Percentiles rank a stretch among this genome's conserved stretches.
phyloP scores from a whole-genome alignment of 345 rosid species.

The Citrus trifoliata region DNA sequence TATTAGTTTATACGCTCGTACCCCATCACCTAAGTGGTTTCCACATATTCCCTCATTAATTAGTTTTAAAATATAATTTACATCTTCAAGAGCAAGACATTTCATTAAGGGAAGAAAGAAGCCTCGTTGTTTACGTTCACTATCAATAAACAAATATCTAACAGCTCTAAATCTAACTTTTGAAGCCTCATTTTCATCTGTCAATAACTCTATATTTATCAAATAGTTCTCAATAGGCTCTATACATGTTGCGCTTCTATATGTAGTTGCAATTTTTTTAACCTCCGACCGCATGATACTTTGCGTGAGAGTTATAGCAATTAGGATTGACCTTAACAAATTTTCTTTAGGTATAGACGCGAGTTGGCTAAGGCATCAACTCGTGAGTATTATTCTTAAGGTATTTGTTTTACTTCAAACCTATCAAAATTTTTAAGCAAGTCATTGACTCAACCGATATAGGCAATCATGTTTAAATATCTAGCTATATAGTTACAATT shows the following conservation, averaged over 20 bases:
- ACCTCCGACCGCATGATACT: background rate
- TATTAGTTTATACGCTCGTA: background rate
- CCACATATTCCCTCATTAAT: background rate
- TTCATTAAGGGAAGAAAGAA: background rate
- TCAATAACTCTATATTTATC: background rate
- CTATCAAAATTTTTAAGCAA: no score
- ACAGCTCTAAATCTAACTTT: background rate
- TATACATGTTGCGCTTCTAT: background rate
- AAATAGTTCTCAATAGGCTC: background rate
- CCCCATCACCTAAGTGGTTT: background rate
- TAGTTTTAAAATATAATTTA: background rate
- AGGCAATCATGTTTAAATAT: background rate
- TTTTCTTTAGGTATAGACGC: no score
- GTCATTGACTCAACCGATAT: background rate
- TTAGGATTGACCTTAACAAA: no score
- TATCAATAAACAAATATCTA: background rate
- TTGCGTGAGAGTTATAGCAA: no score
- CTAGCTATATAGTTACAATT: background rate
- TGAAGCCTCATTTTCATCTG: background rate
- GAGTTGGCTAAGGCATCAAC: no score
- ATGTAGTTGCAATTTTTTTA: background rate
- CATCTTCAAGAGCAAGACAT: background rate
- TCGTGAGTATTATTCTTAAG: no score
- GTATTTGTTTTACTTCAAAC: no score
- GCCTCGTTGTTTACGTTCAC: background rate